phyloP scores from a whole-genome alignment of 495 filamentous ascomycete genomes.

The Penicillium psychrofluorescens region DNA sequence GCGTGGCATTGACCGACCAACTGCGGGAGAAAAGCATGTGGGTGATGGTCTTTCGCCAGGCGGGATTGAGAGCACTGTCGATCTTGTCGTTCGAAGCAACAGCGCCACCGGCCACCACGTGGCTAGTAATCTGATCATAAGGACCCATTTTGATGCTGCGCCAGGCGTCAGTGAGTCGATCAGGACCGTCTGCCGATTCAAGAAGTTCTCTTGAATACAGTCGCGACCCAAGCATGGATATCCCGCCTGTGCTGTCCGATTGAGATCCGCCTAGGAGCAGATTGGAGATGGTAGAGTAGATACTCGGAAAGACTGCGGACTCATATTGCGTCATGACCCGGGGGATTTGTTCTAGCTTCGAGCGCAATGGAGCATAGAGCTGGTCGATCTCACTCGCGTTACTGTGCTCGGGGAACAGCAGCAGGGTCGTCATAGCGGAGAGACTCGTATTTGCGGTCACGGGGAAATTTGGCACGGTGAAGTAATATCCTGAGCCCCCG shows the following conservation, averaged over 20 bases:
- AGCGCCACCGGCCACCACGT: constrained; percentile 25
- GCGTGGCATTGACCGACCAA: constrained; percentile 13
- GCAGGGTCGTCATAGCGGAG: constrained; percentile 7
- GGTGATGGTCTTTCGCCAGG: constrained; percentile 26
- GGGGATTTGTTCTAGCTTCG: constrained; percentile 7
- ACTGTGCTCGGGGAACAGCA: constrained; percentile 22
- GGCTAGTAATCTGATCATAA: constrained; percentile 7
- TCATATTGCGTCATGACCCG: constrained; percentile 9
- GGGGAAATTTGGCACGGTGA: constrained; percentile 16
- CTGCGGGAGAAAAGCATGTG: constrained; percentile 15
- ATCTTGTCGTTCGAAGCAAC: constrained; percentile 20
- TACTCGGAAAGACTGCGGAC: constrained; percentile 9
- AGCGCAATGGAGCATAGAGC: constrained; percentile 11
- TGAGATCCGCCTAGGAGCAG: constrained; percentile 6
- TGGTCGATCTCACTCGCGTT: constrained; percentile 7
- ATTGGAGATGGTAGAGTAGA: constrained; percentile 10
- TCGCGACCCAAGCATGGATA: constrained; percentile 13
- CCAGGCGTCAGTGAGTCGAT: constrained; percentile 16
- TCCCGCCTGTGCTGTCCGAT: constrained; percentile 15
- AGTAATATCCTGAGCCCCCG: constrained; percentile 32
- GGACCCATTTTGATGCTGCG: constrained; percentile 9
- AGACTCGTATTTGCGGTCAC: constrained; percentile 3
- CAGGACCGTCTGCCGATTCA: constrained; percentile 12
- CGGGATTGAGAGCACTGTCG: constrained; percentile 28
- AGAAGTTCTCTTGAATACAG: constrained; percentile 27